Percentiles rank a stretch among this genome's conserved stretches.
phyloP scores from a whole-genome alignment of 2,329 filamentous ascomycete species.

The Aspergillus intermedius region DNA sequence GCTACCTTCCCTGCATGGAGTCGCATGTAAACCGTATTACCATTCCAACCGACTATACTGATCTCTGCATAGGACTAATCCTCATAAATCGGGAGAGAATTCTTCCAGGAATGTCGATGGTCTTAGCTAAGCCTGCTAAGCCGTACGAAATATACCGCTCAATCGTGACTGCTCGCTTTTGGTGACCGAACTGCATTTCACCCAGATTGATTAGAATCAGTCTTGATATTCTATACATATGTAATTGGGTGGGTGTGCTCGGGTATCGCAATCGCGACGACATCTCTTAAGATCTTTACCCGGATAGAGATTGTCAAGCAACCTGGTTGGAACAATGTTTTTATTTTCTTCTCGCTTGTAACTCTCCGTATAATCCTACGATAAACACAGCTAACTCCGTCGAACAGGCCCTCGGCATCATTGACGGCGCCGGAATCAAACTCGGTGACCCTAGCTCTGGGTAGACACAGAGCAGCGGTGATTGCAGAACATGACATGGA shows the following conservation, averaged over 20 bases:
- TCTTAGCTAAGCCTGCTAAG: too few relatives aligned
- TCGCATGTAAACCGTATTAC: too few relatives aligned
- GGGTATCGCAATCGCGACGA: conserved; percentile 13
- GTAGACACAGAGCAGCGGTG: conserved; percentile 20
- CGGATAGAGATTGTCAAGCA: conserved; percentile 11
- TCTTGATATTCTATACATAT: conserved; percentile 3
- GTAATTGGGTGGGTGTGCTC: conserved; percentile 19
- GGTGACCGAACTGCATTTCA: too few relatives aligned
- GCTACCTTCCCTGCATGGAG: too few relatives aligned
- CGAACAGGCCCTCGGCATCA: conserved; percentile 18
- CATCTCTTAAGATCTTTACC: conserved; percentile 16
- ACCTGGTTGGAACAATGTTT: conserved; percentile 24
- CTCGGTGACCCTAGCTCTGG: conserved; percentile 18
- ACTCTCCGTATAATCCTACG: background rate
- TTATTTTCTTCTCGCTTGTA: conserved; percentile 24
- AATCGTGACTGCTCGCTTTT: too few relatives aligned
- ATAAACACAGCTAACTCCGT: background rate
- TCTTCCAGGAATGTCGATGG: too few relatives aligned
- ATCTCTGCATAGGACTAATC: too few relatives aligned
- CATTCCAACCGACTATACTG: too few relatives aligned
- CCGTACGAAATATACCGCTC: too few relatives aligned
- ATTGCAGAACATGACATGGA: conserved; percentile 17
- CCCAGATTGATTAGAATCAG: background rate
- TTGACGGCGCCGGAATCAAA: conserved; percentile 21
- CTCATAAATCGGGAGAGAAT: too few relatives aligned